A percentile compares a stretch with the other conserved stretches of the same genome.
phyloP scores from a whole-genome alignment of 1,284 basidiomycete species.

The Kwoniella shivajii region DNA sequence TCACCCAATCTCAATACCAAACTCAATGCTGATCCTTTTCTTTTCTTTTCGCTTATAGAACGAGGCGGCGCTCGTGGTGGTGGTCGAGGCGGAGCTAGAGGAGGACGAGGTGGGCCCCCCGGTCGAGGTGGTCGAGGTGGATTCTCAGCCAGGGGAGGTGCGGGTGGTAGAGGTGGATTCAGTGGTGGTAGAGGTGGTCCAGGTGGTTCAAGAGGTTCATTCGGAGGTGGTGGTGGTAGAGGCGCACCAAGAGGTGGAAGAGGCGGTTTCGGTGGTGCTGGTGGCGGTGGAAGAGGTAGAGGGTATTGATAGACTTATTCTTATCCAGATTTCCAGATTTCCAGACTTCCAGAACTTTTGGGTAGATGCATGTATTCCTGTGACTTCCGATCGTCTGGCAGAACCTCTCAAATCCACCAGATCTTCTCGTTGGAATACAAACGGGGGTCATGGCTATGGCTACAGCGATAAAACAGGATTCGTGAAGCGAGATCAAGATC shows the following conservation, averaged over 20 bases:
- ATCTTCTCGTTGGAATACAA: too few species aligned
- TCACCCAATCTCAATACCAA: neutral
- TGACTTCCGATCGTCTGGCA: too few species aligned
- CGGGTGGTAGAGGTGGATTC: conserved; percentile 48
- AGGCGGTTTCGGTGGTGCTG: conserved; percentile 33
- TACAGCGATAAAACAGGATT: too few species aligned
- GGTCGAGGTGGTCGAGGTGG: conserved; percentile 58
- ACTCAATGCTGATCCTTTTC: neutral
- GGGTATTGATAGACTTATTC: neutral
- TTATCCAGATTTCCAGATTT: too few species aligned
- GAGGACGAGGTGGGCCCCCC: conserved; percentile 39
- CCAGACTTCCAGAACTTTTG: too few species aligned
- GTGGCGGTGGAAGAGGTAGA: conserved; percentile 20
- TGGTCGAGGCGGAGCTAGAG: conserved; percentile 53
- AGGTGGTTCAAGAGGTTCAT: conserved; percentile 56
- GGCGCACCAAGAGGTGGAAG: conserved; percentile 31
- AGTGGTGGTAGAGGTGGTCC: conserved; percentile 56
- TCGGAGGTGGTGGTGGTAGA: conserved; percentile 43
- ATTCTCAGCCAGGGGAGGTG: conserved; percentile 49
- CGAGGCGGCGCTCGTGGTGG: conserved; percentile 42
- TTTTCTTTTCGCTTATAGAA: conserved; percentile 20
- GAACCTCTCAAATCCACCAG: too few species aligned
- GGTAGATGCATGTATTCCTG: too few species aligned
- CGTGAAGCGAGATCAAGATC: too few species aligned
- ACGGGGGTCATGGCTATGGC: too few species aligned